Percentiles rank a stretch among this genome's conserved stretches.
phyloP scores from a whole-genome alignment of 2,329 filamentous ascomycete species.

The Fusarium staphyleae region DNA sequence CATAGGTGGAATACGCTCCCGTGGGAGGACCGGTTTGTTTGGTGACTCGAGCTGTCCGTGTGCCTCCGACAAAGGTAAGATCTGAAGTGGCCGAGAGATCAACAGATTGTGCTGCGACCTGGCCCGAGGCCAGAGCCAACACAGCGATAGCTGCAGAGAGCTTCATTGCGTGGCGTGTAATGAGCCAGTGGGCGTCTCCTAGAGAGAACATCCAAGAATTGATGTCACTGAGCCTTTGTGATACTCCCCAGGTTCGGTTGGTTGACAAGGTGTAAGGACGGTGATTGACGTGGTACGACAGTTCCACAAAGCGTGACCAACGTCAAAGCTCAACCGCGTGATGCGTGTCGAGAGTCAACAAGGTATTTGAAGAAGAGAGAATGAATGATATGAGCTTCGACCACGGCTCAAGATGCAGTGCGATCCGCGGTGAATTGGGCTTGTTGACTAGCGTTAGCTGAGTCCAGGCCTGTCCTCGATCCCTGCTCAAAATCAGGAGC shows the following conservation, averaged over 20 bases:
- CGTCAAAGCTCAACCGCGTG: not conserved
- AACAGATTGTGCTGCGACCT: constrained; percentile 40
- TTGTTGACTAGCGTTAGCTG: not conserved
- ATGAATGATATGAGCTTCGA: constrained; percentile 7
- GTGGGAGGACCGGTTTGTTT: constrained; percentile 45
- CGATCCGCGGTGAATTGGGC: constrained; percentile 22
- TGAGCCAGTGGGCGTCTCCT: not conserved
- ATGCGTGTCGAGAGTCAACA: not conserved
- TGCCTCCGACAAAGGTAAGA: constrained; percentile 49
- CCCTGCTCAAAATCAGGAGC: constrained; percentile 27
- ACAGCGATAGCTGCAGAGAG: constrained; percentile 32
- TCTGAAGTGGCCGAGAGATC: constrained; percentile 44
- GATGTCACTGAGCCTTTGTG: not conserved
- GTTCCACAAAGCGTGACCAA: constrained; percentile 3
- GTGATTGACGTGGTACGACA: not conserved
- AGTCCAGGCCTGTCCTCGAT: constrained; percentile 18
- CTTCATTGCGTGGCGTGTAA: constrained; percentile 38
- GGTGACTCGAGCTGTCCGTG: constrained; percentile 49
- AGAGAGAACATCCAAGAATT: not conserved
- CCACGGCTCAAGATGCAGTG: too few relatives aligned
- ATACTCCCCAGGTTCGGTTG: not conserved
- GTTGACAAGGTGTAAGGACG: not conserved
- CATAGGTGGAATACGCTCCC: constrained; percentile 39
- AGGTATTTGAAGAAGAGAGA: constrained; percentile 8
- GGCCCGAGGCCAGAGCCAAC: constrained; percentile 35